Evolutionary conservation across 2,329 filamentous ascomycete genomes (phyloP), one percentile per base, ranked within the genome.

Genomic region (Microdochium bolleyi): DNA sequence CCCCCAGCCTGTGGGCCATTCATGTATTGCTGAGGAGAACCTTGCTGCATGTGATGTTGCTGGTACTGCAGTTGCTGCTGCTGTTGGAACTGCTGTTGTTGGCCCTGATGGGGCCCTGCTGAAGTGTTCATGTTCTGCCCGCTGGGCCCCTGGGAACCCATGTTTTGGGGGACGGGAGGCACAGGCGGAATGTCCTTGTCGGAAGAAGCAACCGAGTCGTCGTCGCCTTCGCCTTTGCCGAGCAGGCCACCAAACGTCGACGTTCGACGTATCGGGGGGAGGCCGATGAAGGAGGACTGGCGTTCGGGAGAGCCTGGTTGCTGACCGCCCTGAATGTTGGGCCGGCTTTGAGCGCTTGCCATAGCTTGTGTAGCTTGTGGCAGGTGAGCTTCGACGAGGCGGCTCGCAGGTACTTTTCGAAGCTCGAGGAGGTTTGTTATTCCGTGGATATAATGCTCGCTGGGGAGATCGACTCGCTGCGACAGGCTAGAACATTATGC

Each of bases 181-280:
- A 58, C 51, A 16, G 59, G 58, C 16, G 60, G 58, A 21, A 52
- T 49, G 3, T 63, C 61, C 22, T 58, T 58, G 51, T 64, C 58
- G 24, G 60, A 61, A 13, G 62, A 62, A 49, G 62, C 58, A 14
- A 50, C 48, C 48, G 55, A 53, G 53, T 62, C 59, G 46, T 72
- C 66, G 24, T 72, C 67, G 25, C 67, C 65, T 19, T 65, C 62
- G 9, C 67, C 69, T 53, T 67, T 70, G 52, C 61, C 66, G 34
- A 64, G 64, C 52, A 77, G 58, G 30, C 74, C 60, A 44, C 76
- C 76, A 63, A 85, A 80, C 3, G 78, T 79, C 16, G 82, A 84
- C 14, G 73, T 75, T 30, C 79, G 73, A 48, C 79, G 74, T 54
- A 85, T 82, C 1, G 79, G 79, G 2, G 82, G 82, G 37, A 85